Evolutionary conservation across 2,329 filamentous ascomycete species (phyloP).

Genomic region (Orbilia javanica): DNA sequence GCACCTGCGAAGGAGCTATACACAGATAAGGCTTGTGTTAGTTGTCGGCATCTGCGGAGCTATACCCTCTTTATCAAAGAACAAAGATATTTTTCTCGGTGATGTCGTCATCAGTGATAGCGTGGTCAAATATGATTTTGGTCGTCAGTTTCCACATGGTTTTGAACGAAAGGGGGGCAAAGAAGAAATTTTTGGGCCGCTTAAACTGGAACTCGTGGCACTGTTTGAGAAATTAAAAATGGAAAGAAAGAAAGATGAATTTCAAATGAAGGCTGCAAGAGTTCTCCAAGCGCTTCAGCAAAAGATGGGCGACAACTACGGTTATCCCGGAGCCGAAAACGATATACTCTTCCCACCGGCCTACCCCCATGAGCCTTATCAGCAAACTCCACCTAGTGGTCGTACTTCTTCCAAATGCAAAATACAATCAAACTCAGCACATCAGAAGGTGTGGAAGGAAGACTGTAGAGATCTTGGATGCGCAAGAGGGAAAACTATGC

Average conservation of each 20-base stretch:
- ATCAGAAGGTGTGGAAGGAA: too few relatives aligned
- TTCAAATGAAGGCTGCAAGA: background rate
- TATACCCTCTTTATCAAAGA: conserved; percentile 48
- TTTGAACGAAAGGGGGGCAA: conserved; percentile 57
- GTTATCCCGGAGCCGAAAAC: conserved; percentile 41
- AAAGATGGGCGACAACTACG: conserved; percentile 21
- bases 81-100: conserved; percentile 62
- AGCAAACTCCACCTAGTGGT: background rate
- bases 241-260: background rate
- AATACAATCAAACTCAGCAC: background rate
- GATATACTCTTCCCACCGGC: conserved; percentile 58
- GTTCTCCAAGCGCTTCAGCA: conserved; percentile 13
- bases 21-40: conserved; percentile 58
- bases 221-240: conserved; percentile 49
- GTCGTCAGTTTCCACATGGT: conserved; percentile 56
- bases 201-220: conserved; percentile 32
- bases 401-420: background rate
- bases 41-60: conserved; percentile 62
- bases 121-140: conserved; percentile 59
- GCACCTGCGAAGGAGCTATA: conserved; percentile 33
- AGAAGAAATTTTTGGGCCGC: conserved; percentile 40
- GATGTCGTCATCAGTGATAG: conserved; percentile 63
- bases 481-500: background rate
- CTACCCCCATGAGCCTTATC: conserved; percentile 20
- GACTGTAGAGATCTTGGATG: background rate